Evolutionary conservation across 306 rosid species (phyloP).

Genomic region (Abrus pulchellus): DNA sequence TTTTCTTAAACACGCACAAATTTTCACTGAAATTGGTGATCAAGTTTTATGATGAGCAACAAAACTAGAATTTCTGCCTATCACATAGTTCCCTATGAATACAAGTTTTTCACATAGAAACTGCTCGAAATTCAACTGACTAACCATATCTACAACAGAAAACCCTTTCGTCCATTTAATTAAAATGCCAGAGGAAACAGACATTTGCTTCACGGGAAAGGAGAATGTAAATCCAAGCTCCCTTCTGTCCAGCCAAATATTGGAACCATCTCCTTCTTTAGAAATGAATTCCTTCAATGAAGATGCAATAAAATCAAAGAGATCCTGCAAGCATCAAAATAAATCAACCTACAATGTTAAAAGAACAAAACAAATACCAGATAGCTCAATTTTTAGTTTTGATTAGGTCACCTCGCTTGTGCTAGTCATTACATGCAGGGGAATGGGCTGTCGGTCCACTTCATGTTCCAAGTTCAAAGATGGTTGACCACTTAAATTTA

Average conservation of each 20-base stretch:
- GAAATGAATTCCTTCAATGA: constrained; percentile 72
- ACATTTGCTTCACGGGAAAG: constrained; percentile 85
- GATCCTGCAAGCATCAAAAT: constrained; percentile 67
- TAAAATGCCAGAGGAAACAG: constrained; percentile 80
- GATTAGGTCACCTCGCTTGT: constrained; percentile 71
- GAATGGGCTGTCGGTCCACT: constrained; percentile 77
- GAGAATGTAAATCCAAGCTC: constrained; percentile 96
- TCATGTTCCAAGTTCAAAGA: constrained; percentile 62
- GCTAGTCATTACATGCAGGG: constrained; percentile 76
- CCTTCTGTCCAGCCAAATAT: constrained; percentile 58
- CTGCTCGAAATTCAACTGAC: constrained; percentile 51
- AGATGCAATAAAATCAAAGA: constrained; percentile 87
- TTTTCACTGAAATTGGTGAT: constrained; percentile 3
- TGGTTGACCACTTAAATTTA: constrained; percentile 72
- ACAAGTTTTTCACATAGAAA: constrained; percentile 44
- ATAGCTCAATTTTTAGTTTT: constrained; percentile 1
- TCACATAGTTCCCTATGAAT: constrained; percentile 31
- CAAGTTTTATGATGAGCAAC: not conserved
- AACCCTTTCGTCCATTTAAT: constrained; percentile 96
- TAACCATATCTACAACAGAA: constrained; percentile 77
- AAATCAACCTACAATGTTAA: constrained; percentile 19
- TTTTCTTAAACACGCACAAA: not conserved
- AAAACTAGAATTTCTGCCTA: constrained; percentile 14
- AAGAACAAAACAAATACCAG: constrained; percentile 24
- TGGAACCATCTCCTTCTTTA: constrained; percentile 65